These are phyloP conservation scores for Ballota nigra DNA, from an alignment of 257 asterid species.

Conservation along the genomic window DNA sequence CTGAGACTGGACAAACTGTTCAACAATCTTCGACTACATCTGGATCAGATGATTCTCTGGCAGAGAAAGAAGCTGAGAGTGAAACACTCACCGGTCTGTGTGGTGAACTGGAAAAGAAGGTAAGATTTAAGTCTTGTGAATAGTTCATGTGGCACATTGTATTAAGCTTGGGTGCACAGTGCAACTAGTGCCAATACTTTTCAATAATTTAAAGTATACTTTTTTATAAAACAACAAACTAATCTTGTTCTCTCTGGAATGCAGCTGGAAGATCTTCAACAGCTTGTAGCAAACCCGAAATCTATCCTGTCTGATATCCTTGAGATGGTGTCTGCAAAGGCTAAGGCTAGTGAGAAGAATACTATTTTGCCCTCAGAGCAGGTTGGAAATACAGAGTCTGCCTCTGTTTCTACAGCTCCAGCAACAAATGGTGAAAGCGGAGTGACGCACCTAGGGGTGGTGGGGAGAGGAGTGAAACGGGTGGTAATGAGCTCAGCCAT, in stretches of 20 bases:
- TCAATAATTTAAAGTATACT: too few relatives aligned
- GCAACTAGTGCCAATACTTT: not conserved
- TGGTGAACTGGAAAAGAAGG: conserved; percentile 87
- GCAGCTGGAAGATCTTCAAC: conserved; percentile 98
- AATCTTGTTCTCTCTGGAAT: not conserved
- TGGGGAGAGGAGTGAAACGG: conserved; percentile 97
- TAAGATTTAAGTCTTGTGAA: not conserved
- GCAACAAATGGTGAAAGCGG: conserved; percentile 56
- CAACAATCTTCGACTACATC: conserved; percentile 45
- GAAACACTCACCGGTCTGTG: conserved; percentile 68
- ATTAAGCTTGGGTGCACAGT: too few relatives aligned
- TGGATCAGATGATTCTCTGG: conserved; percentile 33
- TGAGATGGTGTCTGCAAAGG: conserved; percentile 61
- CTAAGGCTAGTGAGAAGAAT: conserved; percentile 36
- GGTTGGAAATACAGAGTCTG: conserved; percentile 42
- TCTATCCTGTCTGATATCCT: conserved; percentile 68
- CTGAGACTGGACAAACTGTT: conserved; percentile 34
- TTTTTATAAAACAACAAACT: too few relatives aligned
- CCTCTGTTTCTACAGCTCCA: conserved; percentile 71
- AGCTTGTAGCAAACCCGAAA: conserved; percentile 65
- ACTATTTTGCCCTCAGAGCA: conserved; percentile 49
- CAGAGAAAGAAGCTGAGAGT: conserved; percentile 62
- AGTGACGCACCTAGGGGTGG: conserved; percentile 89
- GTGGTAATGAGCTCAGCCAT: conserved; percentile 53
- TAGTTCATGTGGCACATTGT: too few relatives aligned